Percentiles rank a stretch among this genome's conserved stretches.
Evolutionary conservation across 179 eudicot species (phyloP).

Genomic region (Silene noctiflora): DNA sequence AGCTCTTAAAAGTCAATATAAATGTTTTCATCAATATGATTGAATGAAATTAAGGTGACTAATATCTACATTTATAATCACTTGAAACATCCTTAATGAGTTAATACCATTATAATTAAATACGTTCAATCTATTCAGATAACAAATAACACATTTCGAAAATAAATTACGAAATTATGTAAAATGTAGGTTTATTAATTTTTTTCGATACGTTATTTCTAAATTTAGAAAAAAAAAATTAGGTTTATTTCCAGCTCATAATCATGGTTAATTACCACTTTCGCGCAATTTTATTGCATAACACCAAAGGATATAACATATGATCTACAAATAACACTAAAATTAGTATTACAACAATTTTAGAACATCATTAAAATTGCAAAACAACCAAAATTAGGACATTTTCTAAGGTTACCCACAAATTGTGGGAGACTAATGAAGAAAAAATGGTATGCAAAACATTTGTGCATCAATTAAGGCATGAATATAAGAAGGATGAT

Average conservation of each 20-base stretch:
- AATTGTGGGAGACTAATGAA: conserved; percentile 28
- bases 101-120: not conserved
- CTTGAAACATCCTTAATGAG: not conserved
- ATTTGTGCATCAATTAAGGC: not conserved
- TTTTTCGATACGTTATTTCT: not conserved
- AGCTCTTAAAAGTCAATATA: too few species aligned
- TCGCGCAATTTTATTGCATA: not conserved
- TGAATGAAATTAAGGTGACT: too few species aligned
- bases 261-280: not conserved
- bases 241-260: not conserved
- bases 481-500: conserved; percentile 22
- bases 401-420: conserved; percentile 29
- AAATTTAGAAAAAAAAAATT: conserved; percentile 4
- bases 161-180: too few species aligned
- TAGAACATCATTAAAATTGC: not conserved
- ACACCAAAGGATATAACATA: conserved; percentile 2
- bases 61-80: not conserved
- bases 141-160: too few species aligned
- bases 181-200: too few species aligned
- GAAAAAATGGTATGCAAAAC: not conserved
- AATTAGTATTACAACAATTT: conserved; percentile 8
- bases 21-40: too few species aligned
- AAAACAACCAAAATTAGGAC: conserved; percentile 26
- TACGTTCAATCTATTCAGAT: not conserved
- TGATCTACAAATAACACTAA: not conserved